A percentile compares a stretch with the other conserved stretches of the same genome.
These are phyloP conservation scores for Verruconis gallopava DNA, from an alignment of 2,329 filamentous ascomycete genomes.

Conservation along the genomic window DNA sequence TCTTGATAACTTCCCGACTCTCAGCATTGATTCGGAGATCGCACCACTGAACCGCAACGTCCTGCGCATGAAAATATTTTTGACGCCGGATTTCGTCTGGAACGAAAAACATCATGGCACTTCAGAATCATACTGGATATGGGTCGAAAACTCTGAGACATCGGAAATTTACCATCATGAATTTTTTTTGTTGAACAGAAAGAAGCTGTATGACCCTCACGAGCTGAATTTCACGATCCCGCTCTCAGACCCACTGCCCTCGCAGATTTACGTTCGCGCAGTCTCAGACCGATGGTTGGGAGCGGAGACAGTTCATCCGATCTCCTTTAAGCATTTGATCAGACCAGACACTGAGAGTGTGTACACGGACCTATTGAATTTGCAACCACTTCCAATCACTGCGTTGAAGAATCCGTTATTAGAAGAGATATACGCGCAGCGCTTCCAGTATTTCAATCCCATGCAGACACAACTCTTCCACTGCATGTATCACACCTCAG, in stretches of 20 bases:
- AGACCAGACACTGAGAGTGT: conserved; percentile 94
- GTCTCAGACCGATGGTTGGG: conserved; percentile 95
- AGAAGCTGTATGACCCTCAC: conserved; percentile 88
- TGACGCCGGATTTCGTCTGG: conserved; percentile 87
- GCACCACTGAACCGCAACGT: conserved; percentile 92
- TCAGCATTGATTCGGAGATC: conserved; percentile 85
- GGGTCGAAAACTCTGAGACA: conserved; percentile 97
- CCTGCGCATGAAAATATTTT: conserved; percentile 71
- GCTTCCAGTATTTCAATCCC: conserved; percentile 95
- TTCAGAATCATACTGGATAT: conserved; percentile 95
- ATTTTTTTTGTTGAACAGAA: conserved; percentile 83
- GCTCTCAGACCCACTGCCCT: conserved; percentile 79
- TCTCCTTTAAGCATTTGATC: conserved; percentile 96
- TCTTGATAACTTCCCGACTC: conserved; percentile 80
- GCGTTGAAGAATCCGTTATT: conserved; percentile 77
- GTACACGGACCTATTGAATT: conserved; percentile 83
- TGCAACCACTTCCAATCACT: conserved; percentile 78
- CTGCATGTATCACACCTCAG: conserved; percentile 79
- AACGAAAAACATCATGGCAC: conserved; percentile 87
- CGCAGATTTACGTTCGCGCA: conserved; percentile 89
- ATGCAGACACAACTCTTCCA: conserved; percentile 99
- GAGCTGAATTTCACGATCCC: conserved; percentile 98
- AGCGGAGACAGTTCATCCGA: conserved; percentile 85
- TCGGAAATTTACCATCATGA: conserved; percentile 97
- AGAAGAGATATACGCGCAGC: conserved; percentile 76